Conservation (phyloP, 169 alveolate genomes). For the Toxoplasma gondii region DNA sequence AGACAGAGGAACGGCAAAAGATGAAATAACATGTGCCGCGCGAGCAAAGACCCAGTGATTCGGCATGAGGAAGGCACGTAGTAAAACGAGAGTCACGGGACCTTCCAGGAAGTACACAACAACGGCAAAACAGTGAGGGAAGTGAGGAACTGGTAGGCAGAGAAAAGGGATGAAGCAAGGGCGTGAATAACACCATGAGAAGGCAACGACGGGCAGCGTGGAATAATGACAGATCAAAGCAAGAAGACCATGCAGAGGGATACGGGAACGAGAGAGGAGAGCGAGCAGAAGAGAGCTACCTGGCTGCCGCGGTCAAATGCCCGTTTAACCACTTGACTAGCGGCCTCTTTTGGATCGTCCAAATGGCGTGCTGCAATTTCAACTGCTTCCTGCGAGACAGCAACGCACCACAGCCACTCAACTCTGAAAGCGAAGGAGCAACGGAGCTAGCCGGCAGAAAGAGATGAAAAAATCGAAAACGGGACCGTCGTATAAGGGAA, state of each 20-base stretch:
- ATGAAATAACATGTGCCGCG: neutral
- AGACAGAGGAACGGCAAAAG: neutral
- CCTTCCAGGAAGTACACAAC: neutral
- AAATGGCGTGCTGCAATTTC: neutral
- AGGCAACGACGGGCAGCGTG: neutral
- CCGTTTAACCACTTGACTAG: conserved; percentile 36
- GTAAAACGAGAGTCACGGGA: neutral
- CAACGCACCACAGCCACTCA: neutral
- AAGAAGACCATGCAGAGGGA: neutral
- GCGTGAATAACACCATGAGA: neutral
- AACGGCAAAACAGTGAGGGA: too few species aligned
- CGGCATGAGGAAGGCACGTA: neutral
- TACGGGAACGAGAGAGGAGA: neutral
- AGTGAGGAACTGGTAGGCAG: too few species aligned
- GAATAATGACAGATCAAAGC: neutral
- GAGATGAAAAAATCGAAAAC: neutral
- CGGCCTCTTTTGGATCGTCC: conserved; percentile 49
- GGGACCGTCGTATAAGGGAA: too few species aligned
- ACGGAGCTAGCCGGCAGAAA: neutral
- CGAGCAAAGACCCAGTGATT: neutral
- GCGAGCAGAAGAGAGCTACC: neutral
- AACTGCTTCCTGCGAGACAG: conserved; percentile 27
- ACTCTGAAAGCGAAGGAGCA: neutral
- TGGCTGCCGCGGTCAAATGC: conserved; percentile 58
- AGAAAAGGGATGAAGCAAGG: too few species aligned